These are phyloP conservation scores for Leccinum broughii DNA, from an alignment of 768 basidiomycete species.

Conservation along the genomic window DNA sequence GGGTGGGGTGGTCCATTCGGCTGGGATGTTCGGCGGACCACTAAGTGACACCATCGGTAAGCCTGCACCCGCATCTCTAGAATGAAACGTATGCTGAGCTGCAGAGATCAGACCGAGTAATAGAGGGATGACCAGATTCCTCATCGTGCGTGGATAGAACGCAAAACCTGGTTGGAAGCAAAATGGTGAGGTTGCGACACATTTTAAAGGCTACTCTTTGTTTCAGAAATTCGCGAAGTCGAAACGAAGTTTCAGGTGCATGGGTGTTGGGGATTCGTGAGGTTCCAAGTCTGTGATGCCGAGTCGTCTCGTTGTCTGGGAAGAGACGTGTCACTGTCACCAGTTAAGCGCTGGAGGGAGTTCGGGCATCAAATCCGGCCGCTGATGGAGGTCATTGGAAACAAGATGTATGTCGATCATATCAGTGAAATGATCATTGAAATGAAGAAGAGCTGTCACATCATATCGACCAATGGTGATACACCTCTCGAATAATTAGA, in stretches of 20 bases:
- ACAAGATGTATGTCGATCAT: not conserved
- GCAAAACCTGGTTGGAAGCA: not conserved
- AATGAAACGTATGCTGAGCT: slow-evolving; percentile 12
- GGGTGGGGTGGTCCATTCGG: slow-evolving; percentile 41
- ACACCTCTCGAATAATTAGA: no score
- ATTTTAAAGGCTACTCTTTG: no score
- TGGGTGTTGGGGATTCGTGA: no score
- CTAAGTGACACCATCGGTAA: slow-evolving; percentile 33
- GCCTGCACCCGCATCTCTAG: not conserved
- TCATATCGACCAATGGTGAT: no score
- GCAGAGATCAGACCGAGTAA: slow-evolving; percentile 4
- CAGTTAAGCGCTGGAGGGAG: no score
- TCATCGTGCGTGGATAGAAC: slow-evolving; percentile 11
- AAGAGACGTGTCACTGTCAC: not conserved
- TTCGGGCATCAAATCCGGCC: not conserved
- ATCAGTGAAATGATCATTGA: not conserved
- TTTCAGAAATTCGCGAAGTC: no score
- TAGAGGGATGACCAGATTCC: not conserved
- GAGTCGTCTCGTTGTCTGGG: not conserved
- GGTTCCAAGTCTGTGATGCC: not conserved
- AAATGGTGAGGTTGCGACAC: not conserved
- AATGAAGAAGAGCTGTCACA: no score
- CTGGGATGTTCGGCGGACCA: slow-evolving; percentile 44
- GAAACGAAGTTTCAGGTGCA: no score
- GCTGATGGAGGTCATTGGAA: not conserved